Base-by-base conservation (phyloP, 805 yeast genomes). In the Priceomyces carsonii region DNA sequence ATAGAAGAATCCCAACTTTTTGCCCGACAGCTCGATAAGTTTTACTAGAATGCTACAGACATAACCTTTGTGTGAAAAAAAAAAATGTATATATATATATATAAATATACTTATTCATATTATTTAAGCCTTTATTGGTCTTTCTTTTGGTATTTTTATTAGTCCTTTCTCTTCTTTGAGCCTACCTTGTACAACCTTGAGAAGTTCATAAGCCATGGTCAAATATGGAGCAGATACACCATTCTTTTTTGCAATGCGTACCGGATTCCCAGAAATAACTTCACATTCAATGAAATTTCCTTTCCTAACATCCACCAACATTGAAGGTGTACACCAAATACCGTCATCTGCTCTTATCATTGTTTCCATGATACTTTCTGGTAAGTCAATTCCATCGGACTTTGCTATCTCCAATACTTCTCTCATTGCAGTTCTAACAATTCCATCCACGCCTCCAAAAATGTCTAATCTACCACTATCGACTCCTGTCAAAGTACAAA, bases 401-500 rank as follows among this genome's bases (percentile, higher is more conserved):
- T 45, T 41, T 16, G 59, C 59, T 2, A 51, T 36, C 20, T 46
- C 48, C 27, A 43, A 33, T 5, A 53, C 48, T 27, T 53, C 59
- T 20, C 33, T 30, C 57, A 53, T 53, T 16, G 51, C 51, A 1
- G 29, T 35, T 5, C 40, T 21, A 9, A 51, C 44, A 8, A 53
- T 18, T 3, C 43, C 18, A 10, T 50, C 51, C n/a, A 37, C 21
- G 9, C 47, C 57, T 3, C 56, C 54, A 17, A 43, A 41, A 6
- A 45, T 26, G 21, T 51, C 53, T 25, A 53, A 27, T 12, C 55
- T 48, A 16, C 55, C 55, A 14, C 39, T 44, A 32, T 58, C 67
- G 23, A 48, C 40, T 26, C 51, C 47, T 15, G 56, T 55, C 36
- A 60, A 48, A 8, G 59, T 47, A 22, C 64, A 58, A 4, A 75